A percentile compares a stretch with the other conserved stretches of the same genome.
Evolutionary conservation across 192 early-diverging fungal species (phyloP).

Genomic region (Podila minutissima): DNA sequence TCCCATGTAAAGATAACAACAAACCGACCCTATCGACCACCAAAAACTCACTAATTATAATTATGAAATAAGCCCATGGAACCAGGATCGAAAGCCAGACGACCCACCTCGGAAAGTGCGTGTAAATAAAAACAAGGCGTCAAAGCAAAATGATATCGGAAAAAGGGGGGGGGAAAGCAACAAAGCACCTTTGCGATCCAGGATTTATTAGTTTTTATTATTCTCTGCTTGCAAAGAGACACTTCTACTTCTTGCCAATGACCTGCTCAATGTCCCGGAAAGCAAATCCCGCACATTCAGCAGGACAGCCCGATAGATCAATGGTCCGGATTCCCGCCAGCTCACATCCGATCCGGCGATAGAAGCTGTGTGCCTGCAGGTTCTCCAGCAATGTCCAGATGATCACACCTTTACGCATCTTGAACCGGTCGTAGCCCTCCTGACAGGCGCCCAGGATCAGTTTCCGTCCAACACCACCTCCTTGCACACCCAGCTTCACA

Average conservation of each 20-base stretch:
- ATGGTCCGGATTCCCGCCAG: slow-evolving; percentile 18
- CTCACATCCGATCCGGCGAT: slow-evolving; percentile 36
- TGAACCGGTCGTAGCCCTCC: slow-evolving; percentile 35
- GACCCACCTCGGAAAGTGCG: too few species aligned
- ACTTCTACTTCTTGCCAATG: slow-evolving; percentile 17
- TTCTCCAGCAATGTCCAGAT: slow-evolving; percentile 45
- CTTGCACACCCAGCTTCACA: slow-evolving; percentile 43
- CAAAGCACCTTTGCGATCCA: too few species aligned
- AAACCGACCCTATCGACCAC: neutral
- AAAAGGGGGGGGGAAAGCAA: too few species aligned
- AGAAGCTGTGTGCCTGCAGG: slow-evolving; percentile 24
- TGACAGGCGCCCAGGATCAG: slow-evolving; percentile 34
- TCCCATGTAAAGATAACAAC: slow-evolving; percentile 23
- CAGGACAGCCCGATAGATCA: slow-evolving; percentile 16
- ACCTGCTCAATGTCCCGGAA: slow-evolving; percentile 19
- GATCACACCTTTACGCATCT: slow-evolving; percentile 33
- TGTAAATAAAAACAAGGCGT: too few species aligned
- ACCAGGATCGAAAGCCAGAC: neutral
- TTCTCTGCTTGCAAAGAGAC: neutral
- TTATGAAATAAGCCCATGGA: neutral
- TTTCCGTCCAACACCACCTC: slow-evolving; percentile 41
- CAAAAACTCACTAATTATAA: neutral
- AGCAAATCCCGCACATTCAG: slow-evolving; percentile 35
- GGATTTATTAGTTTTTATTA: neutral
- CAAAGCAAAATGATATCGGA: too few species aligned